A percentile compares a stretch with the other conserved stretches of the same genome.
phyloP scores from a whole-genome alignment of 2,329 filamentous ascomycete genomes.

The Coniella lustricola region DNA sequence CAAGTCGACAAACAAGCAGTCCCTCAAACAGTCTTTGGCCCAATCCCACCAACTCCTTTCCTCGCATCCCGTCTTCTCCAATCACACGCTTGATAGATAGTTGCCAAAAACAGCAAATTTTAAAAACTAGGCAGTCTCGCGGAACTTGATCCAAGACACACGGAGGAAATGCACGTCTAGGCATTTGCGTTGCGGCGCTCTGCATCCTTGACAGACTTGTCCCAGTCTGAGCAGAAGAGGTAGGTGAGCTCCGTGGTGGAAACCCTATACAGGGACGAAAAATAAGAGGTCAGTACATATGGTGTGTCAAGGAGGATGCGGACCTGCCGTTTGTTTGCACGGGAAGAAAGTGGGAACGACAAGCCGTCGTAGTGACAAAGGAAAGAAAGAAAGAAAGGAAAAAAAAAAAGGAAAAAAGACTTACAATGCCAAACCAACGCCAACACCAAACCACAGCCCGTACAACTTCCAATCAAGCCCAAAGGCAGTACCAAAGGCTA shows the following conservation, averaged over 20 bases:
- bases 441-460: constrained; percentile 76
- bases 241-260: constrained; percentile 48
- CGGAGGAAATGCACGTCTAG: constrained; percentile 17
- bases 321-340: no score
- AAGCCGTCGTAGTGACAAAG: no score
- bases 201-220: constrained; percentile 45
- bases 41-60: no score
- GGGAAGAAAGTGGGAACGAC: no score
- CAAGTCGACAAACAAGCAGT: no score
- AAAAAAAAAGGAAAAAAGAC: constrained; percentile 21
- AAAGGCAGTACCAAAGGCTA: constrained; percentile 74
- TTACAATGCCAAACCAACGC: constrained; percentile 60
- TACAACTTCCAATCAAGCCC: constrained; percentile 67
- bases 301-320: background rate
- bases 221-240: constrained; percentile 45
- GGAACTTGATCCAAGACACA: no score
- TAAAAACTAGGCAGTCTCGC: background rate
- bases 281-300: no score
- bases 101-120: no score
- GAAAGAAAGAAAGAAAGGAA: background rate
- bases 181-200: constrained; percentile 42
- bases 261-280: constrained; percentile 31
- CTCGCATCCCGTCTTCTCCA: no score
- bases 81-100: no score
- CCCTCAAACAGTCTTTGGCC: no score